Conservation (phyloP, 2,329 filamentous ascomycete genomes). For the Hyphodiscus sp. region DNA sequence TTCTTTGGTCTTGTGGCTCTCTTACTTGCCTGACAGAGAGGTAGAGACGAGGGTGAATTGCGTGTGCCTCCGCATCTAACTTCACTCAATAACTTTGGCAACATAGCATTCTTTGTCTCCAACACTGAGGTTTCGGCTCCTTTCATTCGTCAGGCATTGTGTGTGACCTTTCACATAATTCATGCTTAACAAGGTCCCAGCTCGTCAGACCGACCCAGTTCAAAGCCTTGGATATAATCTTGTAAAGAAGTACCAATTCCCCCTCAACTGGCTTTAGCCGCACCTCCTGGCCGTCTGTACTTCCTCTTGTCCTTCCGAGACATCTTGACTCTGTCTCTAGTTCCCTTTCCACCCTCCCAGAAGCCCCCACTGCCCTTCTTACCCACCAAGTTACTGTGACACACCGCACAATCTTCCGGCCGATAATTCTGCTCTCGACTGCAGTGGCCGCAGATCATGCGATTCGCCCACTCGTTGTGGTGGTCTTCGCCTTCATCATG, state of each 20-base stretch:
- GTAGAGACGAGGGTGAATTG: too few relatives aligned
- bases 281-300: conserved; percentile 51
- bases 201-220: too few relatives aligned
- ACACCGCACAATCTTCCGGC: conserved; percentile 69
- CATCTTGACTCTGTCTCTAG: conserved; percentile 65
- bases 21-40: not conserved
- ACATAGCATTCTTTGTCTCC: too few relatives aligned
- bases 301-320: conserved; percentile 71
- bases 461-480: conserved; percentile 71
- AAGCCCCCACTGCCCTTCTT: conserved; percentile 60
- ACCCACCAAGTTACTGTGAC: conserved; percentile 63
- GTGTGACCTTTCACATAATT: too few relatives aligned
- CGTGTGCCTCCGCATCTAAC: too few relatives aligned
- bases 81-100: too few relatives aligned
- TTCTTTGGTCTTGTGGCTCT: too few relatives aligned
- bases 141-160: too few relatives aligned
- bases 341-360: conserved; percentile 83
- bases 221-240: too few relatives aligned
- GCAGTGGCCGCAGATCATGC: conserved; percentile 78
- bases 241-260: too few relatives aligned
- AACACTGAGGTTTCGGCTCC: too few relatives aligned
- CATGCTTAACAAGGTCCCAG: too few relatives aligned
- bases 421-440: conserved; percentile 75
- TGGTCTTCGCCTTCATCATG: conserved; percentile 69
- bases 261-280: conserved; percentile 7